Conservation (phyloP, 495 filamentous ascomycete species). For the Cercophora newfieldiana region DNA sequence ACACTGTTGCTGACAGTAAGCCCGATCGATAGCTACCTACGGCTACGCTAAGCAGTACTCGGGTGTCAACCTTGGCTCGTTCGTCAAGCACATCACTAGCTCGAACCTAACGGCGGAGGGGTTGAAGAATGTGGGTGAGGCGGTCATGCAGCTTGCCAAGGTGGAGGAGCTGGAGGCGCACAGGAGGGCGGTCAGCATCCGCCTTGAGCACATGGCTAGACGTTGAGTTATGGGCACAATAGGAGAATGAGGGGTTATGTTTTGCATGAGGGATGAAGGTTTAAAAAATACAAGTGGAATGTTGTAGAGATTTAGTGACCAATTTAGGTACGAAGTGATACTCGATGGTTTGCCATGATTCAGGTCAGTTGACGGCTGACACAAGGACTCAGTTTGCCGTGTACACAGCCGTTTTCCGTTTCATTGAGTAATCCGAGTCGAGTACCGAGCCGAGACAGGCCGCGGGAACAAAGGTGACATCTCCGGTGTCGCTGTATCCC, state of each 20-base stretch:
- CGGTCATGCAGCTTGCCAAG: slow-evolving; percentile 90
- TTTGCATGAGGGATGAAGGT: background rate
- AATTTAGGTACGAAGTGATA: background rate
- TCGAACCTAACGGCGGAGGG: slow-evolving; percentile 85
- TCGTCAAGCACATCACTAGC: slow-evolving; percentile 95
- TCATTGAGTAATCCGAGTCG: background rate
- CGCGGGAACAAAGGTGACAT: background rate
- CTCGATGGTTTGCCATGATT: background rate
- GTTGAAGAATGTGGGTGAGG: slow-evolving; percentile 74
- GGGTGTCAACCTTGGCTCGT: slow-evolving; percentile 91
- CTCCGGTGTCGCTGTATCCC: background rate
- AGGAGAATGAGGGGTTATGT: background rate
- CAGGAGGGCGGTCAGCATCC: slow-evolving; percentile 84
- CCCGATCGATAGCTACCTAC: slow-evolving; percentile 84
- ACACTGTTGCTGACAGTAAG: slow-evolving; percentile 16
- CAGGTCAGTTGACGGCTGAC: background rate
- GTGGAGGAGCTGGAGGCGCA: slow-evolving; percentile 96
- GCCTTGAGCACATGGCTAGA: slow-evolving; percentile 65
- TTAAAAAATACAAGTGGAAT: background rate
- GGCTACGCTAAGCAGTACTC: slow-evolving; percentile 98
- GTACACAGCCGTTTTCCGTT: background rate
- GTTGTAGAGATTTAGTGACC: background rate
- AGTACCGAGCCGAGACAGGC: background rate
- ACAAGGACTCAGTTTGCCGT: background rate
- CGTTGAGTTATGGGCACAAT: background rate